A percentile compares a stretch with the other conserved stretches of the same genome.
phyloP scores from a whole-genome alignment of 371 early-diverging fungal species.

The Blakeslea trispora region DNA sequence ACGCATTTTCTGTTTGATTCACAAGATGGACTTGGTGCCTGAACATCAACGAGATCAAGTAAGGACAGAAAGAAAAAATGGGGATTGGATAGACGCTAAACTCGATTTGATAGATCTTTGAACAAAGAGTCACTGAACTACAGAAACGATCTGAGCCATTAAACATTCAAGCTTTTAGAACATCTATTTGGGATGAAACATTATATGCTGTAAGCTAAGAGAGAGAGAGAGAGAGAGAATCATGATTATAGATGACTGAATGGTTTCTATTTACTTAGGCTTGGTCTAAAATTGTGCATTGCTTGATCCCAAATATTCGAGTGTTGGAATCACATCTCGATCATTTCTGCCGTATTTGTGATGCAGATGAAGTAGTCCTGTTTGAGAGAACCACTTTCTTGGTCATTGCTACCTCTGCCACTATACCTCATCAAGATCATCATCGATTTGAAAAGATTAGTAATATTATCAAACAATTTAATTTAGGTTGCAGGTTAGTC shows the following conservation, averaged over 20 bases:
- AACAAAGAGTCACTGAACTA: constrained; percentile 71
- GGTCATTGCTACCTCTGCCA: constrained; percentile 83
- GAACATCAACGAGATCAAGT: constrained; percentile 74
- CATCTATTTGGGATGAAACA: constrained; percentile 97
- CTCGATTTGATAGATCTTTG: constrained; percentile 58
- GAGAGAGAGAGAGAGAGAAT: too few relatives aligned
- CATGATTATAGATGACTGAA: too few relatives aligned
- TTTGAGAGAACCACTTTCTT: constrained; percentile 95
- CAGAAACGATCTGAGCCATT: constrained; percentile 73
- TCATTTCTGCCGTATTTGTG: constrained; percentile 80
- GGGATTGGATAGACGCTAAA: neutral
- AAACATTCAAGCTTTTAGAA: constrained; percentile 75
- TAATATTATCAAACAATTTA: constrained; percentile 94
- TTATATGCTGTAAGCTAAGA: constrained; percentile 85
- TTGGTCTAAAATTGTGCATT: constrained; percentile 95
- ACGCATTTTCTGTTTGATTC: constrained; percentile 91
- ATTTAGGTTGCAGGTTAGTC: constrained; percentile 77
- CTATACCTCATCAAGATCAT: constrained; percentile 56
- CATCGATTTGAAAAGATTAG: constrained; percentile 93
- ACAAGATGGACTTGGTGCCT: constrained; percentile 95
- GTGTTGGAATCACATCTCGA: constrained; percentile 77
- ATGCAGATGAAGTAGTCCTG: constrained; percentile 92
- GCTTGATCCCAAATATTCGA: constrained; percentile 90
- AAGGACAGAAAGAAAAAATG: constrained; percentile 9
- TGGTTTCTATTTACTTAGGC: too few relatives aligned